Conservation (phyloP, 177 flowering plant genomes). For the Vitis hybrid region DNA sequence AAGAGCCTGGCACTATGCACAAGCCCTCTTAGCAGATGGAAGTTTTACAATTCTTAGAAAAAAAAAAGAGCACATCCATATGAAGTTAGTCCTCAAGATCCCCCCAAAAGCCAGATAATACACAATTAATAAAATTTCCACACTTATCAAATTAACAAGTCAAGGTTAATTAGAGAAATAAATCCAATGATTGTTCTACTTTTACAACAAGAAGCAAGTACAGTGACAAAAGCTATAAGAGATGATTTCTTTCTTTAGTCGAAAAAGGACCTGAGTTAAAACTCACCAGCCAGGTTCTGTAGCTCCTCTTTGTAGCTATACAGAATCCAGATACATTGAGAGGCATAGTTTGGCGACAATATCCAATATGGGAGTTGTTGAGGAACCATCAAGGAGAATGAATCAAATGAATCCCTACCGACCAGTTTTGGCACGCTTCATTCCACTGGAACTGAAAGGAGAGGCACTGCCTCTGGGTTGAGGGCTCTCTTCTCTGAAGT, state of each 20-base stretch:
- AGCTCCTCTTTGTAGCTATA: not conserved
- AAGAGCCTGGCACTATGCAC: no score
- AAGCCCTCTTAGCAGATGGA: no score
- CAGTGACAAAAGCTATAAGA: not conserved
- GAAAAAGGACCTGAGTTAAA: not conserved
- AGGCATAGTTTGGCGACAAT: not conserved
- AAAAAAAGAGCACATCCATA: no score
- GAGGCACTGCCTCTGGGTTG: conserved; percentile 15
- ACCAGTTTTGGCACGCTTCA: conserved; percentile 3
- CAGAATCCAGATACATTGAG: not conserved
- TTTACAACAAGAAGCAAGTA: not conserved
- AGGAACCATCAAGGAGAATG: not conserved
- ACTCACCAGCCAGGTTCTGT: not conserved
- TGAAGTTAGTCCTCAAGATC: no score
- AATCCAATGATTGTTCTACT: not conserved
- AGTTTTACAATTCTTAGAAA: no score
- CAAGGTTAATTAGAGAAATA: not conserved
- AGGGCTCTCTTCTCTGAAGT: conserved; percentile 24
- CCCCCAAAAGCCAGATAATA: not conserved
- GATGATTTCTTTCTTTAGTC: not conserved
- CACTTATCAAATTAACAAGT: not conserved
- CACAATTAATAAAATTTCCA: not conserved
- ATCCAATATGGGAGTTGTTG: not conserved
- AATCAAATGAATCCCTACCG: not conserved
- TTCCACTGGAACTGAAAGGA: conserved; percentile 20